A percentile compares a stretch with the other conserved stretches of the same genome.
Conservation (phyloP, 176 grass and related monocot species). For the Tillandsia fasciculata region DNA sequence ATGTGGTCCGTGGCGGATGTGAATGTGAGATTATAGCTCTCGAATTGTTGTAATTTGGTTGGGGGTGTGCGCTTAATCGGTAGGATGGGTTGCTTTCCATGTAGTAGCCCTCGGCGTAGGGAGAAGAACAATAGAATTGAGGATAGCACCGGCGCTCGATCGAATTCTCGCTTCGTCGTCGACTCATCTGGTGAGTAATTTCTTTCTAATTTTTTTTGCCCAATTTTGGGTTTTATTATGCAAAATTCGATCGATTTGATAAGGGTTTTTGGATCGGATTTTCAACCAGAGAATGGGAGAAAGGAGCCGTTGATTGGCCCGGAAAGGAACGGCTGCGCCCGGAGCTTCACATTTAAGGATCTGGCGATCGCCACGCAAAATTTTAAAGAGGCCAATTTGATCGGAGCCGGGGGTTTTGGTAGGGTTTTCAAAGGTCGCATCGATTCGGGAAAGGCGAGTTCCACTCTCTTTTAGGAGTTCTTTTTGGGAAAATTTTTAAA, state of each 20-base stretch:
- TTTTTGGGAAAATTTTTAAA: not conserved
- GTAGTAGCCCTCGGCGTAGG: conserved; percentile 31
- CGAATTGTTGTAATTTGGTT: not conserved
- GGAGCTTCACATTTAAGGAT: conserved; percentile 89
- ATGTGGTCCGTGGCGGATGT: not conserved
- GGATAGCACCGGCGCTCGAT: conserved; percentile 31
- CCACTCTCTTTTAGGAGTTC: not conserved
- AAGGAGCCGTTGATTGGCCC: conserved; percentile 29
- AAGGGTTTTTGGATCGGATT: conserved; percentile 4
- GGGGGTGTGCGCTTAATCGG: conserved; percentile 1
- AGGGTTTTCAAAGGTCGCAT: conserved; percentile 89
- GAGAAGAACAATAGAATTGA: conserved; percentile 23
- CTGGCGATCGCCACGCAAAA: conserved; percentile 58
- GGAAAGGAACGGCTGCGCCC: conserved; percentile 41
- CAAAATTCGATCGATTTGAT: conserved; percentile 2
- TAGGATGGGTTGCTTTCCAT: conserved; percentile 63
- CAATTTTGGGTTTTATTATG: conserved; percentile 6
- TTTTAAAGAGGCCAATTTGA: conserved; percentile 72
- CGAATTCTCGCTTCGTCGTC: conserved; percentile 21
- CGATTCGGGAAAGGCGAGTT: conserved; percentile 46
- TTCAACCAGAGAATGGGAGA: conserved; percentile 30
- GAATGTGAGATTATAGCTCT: not conserved
- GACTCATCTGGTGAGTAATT: conserved; percentile 49
- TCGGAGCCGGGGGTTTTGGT: conserved; percentile 84
- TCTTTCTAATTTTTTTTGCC: not conserved